A percentile compares a stretch with the other conserved stretches of the same genome.
phyloP scores from a whole-genome alignment of 75 land plant genomes.

The Pinus albicaulis region DNA sequence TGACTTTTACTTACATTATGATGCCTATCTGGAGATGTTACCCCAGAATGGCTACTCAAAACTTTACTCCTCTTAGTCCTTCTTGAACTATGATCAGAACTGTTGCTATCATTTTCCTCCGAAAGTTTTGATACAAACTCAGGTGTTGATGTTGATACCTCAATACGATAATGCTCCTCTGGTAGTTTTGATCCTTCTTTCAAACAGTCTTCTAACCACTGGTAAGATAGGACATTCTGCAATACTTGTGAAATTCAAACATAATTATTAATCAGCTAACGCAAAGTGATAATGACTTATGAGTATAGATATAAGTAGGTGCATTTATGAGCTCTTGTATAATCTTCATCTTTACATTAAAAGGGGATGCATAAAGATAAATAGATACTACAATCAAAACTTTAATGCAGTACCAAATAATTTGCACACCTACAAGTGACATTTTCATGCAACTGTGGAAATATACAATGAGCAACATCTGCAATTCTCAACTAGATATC shows the following conservation, averaged over 20 bases:
- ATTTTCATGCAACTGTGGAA: no score
- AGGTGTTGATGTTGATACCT: conserved; percentile 11
- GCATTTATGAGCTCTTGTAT: neutral
- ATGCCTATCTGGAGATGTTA: neutral
- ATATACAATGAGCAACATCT: no score
- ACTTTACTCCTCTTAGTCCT: conserved; percentile 4
- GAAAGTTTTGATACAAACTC: conserved; percentile 4
- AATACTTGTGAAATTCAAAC: conserved; percentile 10
- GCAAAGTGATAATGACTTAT: neutral
- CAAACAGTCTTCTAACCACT: conserved; percentile 89
- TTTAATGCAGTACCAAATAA: neutral
- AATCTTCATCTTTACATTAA: neutral
- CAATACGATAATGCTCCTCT: conserved; percentile 52
- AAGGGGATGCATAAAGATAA: neutral
- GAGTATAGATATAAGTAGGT: neutral
- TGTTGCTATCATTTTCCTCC: conserved; percentile 2
- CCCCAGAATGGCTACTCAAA: conserved; percentile 1
- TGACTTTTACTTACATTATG: neutral
- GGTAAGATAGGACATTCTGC: conserved; percentile 63
- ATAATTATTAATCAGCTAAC: neutral
- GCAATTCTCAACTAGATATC: no score
- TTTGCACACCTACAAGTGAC: neutral
- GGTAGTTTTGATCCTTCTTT: conserved; percentile 51
- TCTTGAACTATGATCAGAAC: conserved; percentile 8
- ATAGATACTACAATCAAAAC: neutral